A percentile compares a stretch with the other conserved stretches of the same genome.
phyloP scores from a whole-genome alignment of 1,284 basidiomycete species.

The Apiotrichum siamense region DNA sequence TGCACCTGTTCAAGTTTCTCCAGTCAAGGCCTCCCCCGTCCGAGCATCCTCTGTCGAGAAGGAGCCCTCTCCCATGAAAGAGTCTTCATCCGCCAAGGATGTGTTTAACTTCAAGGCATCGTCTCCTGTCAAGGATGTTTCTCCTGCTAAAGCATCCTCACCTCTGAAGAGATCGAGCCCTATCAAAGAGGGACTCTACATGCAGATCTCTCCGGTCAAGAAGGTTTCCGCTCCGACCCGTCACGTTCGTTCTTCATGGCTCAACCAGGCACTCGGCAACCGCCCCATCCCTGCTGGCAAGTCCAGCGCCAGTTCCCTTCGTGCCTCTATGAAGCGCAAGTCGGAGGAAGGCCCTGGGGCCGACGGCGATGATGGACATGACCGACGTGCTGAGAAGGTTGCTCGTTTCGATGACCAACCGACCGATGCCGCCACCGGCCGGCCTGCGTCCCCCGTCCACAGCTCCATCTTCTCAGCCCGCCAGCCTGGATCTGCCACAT shows the following conservation, averaged over 20 bases:
- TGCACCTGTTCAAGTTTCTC: background rate
- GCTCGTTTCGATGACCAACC: slow-evolving; percentile 21
- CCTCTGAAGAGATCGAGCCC: too few species aligned
- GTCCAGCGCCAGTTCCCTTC: slow-evolving; percentile 11
- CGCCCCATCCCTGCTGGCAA: slow-evolving; percentile 22
- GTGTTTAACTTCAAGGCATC: too few species aligned
- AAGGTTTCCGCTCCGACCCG: slow-evolving; percentile 17
- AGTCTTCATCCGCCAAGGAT: background rate
- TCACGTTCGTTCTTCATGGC: slow-evolving; percentile 43
- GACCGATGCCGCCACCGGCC: slow-evolving; percentile 8
- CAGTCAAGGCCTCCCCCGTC: too few species aligned
- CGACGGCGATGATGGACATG: slow-evolving; percentile 15
- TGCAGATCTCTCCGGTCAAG: background rate
- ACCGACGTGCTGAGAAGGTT: slow-evolving; percentile 30
- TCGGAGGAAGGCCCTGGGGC: slow-evolving; percentile 24
- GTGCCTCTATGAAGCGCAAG: slow-evolving; percentile 33
- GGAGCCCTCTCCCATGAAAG: slow-evolving; percentile 1
- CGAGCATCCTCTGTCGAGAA: too few species aligned
- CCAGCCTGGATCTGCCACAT: slow-evolving; percentile 4
- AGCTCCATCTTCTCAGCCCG: slow-evolving; percentile 6
- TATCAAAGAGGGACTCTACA: background rate
- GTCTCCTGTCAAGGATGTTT: slow-evolving; percentile 1
- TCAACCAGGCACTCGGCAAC: slow-evolving; percentile 38
- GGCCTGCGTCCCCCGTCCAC: slow-evolving; percentile 14
- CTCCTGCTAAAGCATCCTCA: background rate